Conservation (phyloP, 352 stramenopile species). For the Phytophthora hybrid region DNA sequence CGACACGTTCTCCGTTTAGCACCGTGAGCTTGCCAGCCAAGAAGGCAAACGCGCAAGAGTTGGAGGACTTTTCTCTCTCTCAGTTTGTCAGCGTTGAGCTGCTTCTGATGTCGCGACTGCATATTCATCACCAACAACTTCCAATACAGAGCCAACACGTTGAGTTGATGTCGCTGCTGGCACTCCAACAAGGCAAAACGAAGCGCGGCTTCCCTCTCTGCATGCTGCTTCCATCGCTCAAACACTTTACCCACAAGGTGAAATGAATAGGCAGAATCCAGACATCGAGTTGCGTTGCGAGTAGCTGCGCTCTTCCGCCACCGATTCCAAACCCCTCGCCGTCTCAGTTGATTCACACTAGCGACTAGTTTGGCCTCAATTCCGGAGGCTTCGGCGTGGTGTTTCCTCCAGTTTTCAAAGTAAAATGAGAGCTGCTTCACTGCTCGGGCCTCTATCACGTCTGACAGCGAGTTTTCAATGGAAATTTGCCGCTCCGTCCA, state of each 20-base stretch:
- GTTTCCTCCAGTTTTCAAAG: conserved; percentile 27
- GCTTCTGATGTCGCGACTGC: conserved; percentile 17
- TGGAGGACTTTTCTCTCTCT: background rate
- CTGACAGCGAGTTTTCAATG: background rate
- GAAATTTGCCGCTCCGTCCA: conserved; percentile 25
- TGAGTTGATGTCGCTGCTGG: background rate
- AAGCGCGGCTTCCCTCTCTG: background rate
- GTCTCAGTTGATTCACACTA: conserved; percentile 12
- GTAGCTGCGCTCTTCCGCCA: conserved; percentile 23
- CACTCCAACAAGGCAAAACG: conserved; percentile 9
- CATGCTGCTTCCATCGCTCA: conserved; percentile 17
- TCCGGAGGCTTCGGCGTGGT: background rate
- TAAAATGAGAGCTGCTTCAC: background rate
- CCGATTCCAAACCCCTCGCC: conserved; percentile 20
- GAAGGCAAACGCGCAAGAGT: conserved; percentile 1
- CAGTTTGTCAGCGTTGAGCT: conserved; percentile 3
- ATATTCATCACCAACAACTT: conserved; percentile 18
- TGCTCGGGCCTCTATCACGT: conserved; percentile 7
- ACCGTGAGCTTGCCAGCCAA: conserved; percentile 12
- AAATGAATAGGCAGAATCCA: conserved; percentile 23
- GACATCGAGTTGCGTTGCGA: conserved; percentile 10
- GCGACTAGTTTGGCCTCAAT: conserved; percentile 4
- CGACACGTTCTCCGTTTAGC: background rate
- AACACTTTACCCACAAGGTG: conserved; percentile 20
- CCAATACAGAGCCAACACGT: conserved; percentile 23